phyloP scores from a whole-genome alignment of 179 eudicot genomes.

The Beta corolliflora region DNA sequence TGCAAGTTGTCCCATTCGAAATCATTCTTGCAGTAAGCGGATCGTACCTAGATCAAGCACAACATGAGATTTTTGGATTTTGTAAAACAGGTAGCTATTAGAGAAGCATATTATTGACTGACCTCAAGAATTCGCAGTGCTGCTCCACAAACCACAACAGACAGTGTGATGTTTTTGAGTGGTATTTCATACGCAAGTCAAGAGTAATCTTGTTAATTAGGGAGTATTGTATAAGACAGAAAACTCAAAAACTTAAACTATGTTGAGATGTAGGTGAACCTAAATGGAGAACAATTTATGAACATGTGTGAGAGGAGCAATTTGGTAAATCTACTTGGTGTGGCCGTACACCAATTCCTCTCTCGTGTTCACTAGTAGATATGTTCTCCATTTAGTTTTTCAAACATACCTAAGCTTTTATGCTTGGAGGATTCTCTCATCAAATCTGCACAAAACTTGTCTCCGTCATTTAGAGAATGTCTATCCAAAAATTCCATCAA shows the following conservation, averaged over 20 bases:
- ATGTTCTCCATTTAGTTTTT: too few relatives aligned
- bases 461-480: slow-evolving; percentile 73
- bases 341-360: too few relatives aligned
- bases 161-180: not conserved
- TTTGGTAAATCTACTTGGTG: too few relatives aligned
- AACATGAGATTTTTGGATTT: slow-evolving; percentile 11
- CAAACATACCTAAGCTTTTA: slow-evolving; percentile 61
- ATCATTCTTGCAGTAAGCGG: slow-evolving; percentile 81
- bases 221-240: not conserved
- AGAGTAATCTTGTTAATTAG: slow-evolving; percentile 20
- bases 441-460: slow-evolving; percentile 75
- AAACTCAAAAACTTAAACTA: not conserved
- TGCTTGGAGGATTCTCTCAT: slow-evolving; percentile 87
- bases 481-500: slow-evolving; percentile 70
- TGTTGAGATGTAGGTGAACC: not conserved
- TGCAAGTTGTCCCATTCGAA: slow-evolving; percentile 92
- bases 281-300: too few relatives aligned
- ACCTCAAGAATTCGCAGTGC: slow-evolving; percentile 93
- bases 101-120: slow-evolving; percentile 22
- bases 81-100: not conserved
- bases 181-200: slow-evolving; percentile 8
- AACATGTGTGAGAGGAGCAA: too few relatives aligned
- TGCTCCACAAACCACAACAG: slow-evolving; percentile 28
- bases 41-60: slow-evolving; percentile 60
- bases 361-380: too few relatives aligned